Evolutionary conservation across 1,139 yeast genomes (phyloP), one percentile per base, ranked within the genome.

Genomic region (Geotrichum histeridarum): DNA sequence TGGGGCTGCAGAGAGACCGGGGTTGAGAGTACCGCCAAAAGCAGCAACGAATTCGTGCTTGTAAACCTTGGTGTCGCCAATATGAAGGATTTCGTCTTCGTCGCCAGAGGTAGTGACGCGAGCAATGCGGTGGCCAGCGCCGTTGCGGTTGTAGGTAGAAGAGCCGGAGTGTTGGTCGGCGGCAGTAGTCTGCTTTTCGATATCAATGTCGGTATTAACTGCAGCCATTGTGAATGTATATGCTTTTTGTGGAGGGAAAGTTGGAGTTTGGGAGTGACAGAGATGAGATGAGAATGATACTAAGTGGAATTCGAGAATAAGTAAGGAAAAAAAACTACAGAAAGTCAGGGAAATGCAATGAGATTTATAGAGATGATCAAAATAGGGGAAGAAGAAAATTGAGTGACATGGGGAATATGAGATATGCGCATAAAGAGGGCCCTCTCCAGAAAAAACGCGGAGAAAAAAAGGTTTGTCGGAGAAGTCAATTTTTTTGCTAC

Each of bases 11-110:
- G 80, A 65, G 57, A 77, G 72, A 66, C 88, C 89, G 17, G 90
- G 77, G 63, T 80, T 82, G 68, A 83, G 61, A 36, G 80, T 75
- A 79, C 91, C 91, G 63, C 90, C 93, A 63, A 84, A 85, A n/a
- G 91, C 91, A 37, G 72, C 70, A 53, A 76, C 71, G 59, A 85
- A 76, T 52, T 84, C 90, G 53, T 77, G 73, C 62, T 79, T 78
- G 60, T 80, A 75, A 62, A 85, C 88, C 65, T 78, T 82, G 58
- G 85, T 83, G 63, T 81, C 79, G 14, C 96, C 96, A 62, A 88
- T 79, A 62, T 76, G 83, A 57, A 88, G 75, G 66, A 80, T 84
- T 56, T 84, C 86, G 43, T 83, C 64, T 58, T 75, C 70, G 14
- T 63, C 67, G 49, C 77, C 75, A 15, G 73, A 66, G 15, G 76